Evolutionary conservation across 139 green algal species (phyloP), one percentile per base, ranked within the genome.

Genomic region (Zygnema circumcarinatum): DNA sequence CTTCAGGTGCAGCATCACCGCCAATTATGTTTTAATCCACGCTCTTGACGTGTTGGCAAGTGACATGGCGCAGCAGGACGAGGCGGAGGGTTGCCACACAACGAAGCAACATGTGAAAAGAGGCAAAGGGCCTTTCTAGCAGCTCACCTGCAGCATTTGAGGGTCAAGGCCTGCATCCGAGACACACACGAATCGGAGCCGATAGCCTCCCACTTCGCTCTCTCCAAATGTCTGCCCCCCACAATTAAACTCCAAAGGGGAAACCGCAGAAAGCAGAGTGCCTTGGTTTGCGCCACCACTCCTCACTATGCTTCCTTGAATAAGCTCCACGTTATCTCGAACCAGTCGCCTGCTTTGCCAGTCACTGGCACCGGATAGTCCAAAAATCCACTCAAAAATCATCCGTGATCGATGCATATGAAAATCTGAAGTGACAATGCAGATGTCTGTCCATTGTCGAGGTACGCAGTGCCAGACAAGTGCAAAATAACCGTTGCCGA

Each of bases 311-410:
- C 47, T 62, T 62, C 47, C 47, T 62, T 16, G n/a, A n/a, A n/a
- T 16, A 7, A 62, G 47, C 16, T 62, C 16, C 7, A 25, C 47
- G 7, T 62, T 62, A 25, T 62, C 47, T 16, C 47, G 7, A 62
- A 16, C 7, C 16, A 62, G 47, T 62, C 47, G 7, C 47, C 47
- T 16, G 7, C 47, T 62, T 62, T 62, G 47, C 16, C 7, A 62
- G 47, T 62, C 47, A 16, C 47, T 16, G 47, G 62, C 33, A n/a
- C 86, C 86, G 25, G 85, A 36, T 0, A 88, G 47, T 32, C 78
- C 81, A 38, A 89, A 92, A 40, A 92, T 67, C 88, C 88, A 92
- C 25, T 92, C 79, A 79, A 90, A 92, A 74, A 91, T 84, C 16
- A 87, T 21, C 20, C 35, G 22, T 20, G 87, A 81, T 1, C 89